Conservation (phyloP, 163 green algal species). For the Prototheca cutis region DNA sequence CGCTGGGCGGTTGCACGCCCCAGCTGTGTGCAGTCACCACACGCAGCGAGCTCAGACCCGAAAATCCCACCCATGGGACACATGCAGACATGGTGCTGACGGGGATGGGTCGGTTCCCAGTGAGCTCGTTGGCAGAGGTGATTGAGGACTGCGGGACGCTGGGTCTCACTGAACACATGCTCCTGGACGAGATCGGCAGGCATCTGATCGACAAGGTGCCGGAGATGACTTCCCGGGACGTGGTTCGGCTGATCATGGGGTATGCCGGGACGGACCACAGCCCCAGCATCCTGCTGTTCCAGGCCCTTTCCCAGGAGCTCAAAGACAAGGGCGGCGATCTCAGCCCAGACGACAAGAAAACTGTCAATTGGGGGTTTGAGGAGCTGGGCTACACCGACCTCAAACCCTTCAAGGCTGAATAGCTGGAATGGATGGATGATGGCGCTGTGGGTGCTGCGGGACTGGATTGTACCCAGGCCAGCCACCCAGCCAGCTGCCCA, state of each 20-base stretch:
- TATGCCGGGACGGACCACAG: conserved; percentile 12
- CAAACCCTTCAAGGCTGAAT: neutral
- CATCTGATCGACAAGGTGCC: conserved; percentile 10
- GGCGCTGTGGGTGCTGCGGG: no score
- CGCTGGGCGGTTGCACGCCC: no score
- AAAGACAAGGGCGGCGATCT: conserved; percentile 1
- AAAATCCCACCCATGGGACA: no score
- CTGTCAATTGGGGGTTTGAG: neutral
- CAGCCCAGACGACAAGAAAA: neutral
- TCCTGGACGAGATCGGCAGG: conserved; percentile 19
- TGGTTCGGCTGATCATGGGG: conserved; percentile 5
- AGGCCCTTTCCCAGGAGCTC: conserved; percentile 8
- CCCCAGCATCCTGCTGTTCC: conserved; percentile 20
- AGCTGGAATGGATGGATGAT: neutral
- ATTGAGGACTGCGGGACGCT: conserved; percentile 4
- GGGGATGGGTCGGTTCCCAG: conserved; percentile 11
- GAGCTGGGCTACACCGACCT: conserved; percentile 4
- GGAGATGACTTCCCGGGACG: conserved; percentile 2
- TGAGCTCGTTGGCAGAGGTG: conserved; percentile 6
- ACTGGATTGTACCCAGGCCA: no score
- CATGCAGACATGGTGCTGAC: conserved; percentile 27
- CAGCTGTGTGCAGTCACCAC: no score
- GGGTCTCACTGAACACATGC: conserved; percentile 24
- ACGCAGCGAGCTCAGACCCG: neutral
- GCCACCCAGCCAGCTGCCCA: no score